Base-by-base conservation (phyloP, 345 rosid genomes). In the Pelargonium nanum region DNA sequence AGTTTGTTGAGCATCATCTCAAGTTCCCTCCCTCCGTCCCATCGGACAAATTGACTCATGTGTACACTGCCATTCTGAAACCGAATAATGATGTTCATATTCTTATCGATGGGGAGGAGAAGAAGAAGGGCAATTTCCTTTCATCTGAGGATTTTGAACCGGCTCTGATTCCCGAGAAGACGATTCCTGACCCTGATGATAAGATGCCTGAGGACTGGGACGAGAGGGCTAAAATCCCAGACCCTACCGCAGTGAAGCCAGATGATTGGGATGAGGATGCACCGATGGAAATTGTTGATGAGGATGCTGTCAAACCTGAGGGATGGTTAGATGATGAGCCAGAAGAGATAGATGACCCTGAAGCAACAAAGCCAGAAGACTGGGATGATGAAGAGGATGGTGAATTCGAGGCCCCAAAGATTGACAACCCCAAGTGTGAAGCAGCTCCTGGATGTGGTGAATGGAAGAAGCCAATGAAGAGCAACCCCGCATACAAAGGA, bases 371-470 rank as follows among this genome's bases (percentile, higher is more conserved):
- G 59, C 96, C 96, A 6, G 93, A 88, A 66, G 96, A 88, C 69
- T 85, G 96, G 96, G 93, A 88, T 78, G 96, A 88, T 7, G 96
- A 88, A 67, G 96, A 88, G 74, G 96, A 88, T 72, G 96, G 96
- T 71, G 85, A 83, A 70, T 88, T 92, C 90, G 96, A 88, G 63
- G 87, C 93, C 21, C 93, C 93, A 9, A 88, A 88, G 77, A 72
- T 82, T 67, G 89, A 84, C 48, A 88, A 88, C 78, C 93, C 96
- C 32, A 84, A 77, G 53, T 88, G 96, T 69, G 85, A 79, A 63
- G 12, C 73, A 57, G 86, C 78, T 60, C 96, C 96, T 0, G 96
- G 96, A 54, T 88, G 96, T 67, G 96, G 96, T 61, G 85, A 80
- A 69, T 88, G 96, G 96, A 85, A 86, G 84, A 86, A 67, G 72